These are phyloP conservation scores for Ceratocystis albifundus DNA, from an alignment of 2,329 filamentous ascomycete species.

Conservation along the genomic window DNA sequence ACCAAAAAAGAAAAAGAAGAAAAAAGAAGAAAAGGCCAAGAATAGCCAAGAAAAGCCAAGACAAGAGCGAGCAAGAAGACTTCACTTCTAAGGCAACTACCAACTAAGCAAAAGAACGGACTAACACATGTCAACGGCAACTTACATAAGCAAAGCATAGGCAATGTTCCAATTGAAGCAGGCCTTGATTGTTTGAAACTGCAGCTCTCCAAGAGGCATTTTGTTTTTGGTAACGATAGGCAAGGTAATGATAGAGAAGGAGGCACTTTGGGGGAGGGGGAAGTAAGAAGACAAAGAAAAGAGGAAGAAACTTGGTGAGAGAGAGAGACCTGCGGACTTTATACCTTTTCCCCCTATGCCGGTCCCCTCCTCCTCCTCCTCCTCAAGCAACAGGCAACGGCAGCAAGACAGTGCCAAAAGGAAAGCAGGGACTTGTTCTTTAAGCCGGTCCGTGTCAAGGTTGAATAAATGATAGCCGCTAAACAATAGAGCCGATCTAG, in stretches of 20 bases:
- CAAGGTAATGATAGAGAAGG: neutral
- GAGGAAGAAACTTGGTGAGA: neutral
- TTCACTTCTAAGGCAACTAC: neutral
- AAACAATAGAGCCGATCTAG: no score
- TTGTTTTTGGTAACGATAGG: neutral
- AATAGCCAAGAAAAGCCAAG: neutral
- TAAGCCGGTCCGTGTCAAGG: neutral
- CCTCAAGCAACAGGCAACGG: no score
- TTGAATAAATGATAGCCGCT: neutral
- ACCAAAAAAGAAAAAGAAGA: neutral
- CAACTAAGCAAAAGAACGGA: neutral
- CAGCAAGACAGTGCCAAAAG: no score
- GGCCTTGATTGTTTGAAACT: conserved; percentile 15
- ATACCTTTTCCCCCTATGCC: no score
- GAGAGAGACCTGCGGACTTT: no score
- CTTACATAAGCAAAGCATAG: conserved; percentile 23
- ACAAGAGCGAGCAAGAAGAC: neutral
- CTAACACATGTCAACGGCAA: neutral
- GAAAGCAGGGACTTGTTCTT: neutral
- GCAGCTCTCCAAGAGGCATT: conserved; percentile 16
- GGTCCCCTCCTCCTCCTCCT: no score
- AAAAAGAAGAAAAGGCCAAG: neutral
- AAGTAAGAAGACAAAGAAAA: no score
- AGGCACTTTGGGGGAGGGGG: neutral
- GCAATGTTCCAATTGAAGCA: conserved; percentile 22